phyloP scores from a whole-genome alignment of 2,329 filamentous ascomycete genomes.

The Pseudonectria foliicola region DNA sequence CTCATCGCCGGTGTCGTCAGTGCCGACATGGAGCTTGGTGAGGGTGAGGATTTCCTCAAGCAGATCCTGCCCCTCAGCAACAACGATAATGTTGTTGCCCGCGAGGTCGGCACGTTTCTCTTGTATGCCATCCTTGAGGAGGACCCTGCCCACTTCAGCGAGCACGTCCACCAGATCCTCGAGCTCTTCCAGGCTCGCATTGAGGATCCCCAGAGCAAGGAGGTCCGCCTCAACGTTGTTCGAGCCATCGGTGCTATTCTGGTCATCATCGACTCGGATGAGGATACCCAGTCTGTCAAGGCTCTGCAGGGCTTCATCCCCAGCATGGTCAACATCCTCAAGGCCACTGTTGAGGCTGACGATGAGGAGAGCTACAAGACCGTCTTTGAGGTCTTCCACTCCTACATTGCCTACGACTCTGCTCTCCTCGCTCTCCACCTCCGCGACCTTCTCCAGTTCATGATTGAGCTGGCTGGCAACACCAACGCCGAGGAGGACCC shows the following conservation, averaged over 20 bases:
- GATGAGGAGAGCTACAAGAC: conserved; percentile 87
- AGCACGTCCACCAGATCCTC: conserved; percentile 74
- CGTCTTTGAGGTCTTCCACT: conserved; percentile 95
- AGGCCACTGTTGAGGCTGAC: conserved; percentile 68
- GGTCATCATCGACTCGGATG: conserved; percentile 80
- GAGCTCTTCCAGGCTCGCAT: conserved; percentile 81
- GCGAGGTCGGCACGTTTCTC: conserved; percentile 88
- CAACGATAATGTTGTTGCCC: conserved; percentile 66
- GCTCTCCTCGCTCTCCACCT: conserved; percentile 79
- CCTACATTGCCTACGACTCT: conserved; percentile 82
- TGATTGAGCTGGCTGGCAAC: conserved; percentile 79
- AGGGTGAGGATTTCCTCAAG: conserved; percentile 77
- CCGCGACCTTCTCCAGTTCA: conserved; percentile 84
- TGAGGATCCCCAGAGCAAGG: conserved; percentile 79
- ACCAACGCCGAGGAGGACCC: conserved; percentile 75
- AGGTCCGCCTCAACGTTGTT: conserved; percentile 92
- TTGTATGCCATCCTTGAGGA: conserved; percentile 87
- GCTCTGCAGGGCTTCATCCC: conserved; percentile 77
- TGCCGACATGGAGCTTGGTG: conserved; percentile 65
- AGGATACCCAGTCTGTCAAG: conserved; percentile 66
- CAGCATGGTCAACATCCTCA: conserved; percentile 81
- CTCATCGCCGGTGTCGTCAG: conserved; percentile 82
- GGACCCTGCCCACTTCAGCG: conserved; percentile 75
- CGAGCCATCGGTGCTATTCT: conserved; percentile 82
- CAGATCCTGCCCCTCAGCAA: conserved; percentile 73